These are phyloP conservation scores for Xylariaceae sp. DNA, from an alignment of 2,329 filamentous ascomycete species.

Conservation along the genomic window DNA sequence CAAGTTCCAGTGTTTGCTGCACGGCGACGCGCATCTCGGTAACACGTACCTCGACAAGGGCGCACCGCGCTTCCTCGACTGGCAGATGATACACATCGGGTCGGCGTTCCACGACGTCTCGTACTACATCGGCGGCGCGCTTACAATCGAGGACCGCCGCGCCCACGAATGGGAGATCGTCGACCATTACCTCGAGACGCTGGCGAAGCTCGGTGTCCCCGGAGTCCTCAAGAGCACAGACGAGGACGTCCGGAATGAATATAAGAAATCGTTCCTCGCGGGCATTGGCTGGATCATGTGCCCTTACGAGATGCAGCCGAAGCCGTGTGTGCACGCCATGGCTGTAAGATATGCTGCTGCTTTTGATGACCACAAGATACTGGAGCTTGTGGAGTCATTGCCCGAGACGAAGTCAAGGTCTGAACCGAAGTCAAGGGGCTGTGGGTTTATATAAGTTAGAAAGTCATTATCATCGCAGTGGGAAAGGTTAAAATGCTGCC, in stretches of 20 bases:
- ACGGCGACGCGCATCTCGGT: slow-evolving; percentile 36
- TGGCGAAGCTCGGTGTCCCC: slow-evolving; percentile 26
- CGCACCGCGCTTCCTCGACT: slow-evolving; percentile 35
- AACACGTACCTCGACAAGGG: slow-evolving; percentile 34
- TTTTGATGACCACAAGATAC: slow-evolving; percentile 33
- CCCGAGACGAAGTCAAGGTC: slow-evolving; percentile 13
- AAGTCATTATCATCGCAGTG: slow-evolving; percentile 6
- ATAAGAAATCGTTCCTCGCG: slow-evolving; percentile 32
- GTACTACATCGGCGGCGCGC: slow-evolving; percentile 34
- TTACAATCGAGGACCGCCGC: slow-evolving; percentile 34
- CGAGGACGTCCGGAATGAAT: slow-evolving; percentile 30
- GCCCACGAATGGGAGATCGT: slow-evolving; percentile 33
- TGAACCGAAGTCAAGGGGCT: too few species aligned
- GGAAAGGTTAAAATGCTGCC: too few species aligned
- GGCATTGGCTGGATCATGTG: slow-evolving; percentile 36
- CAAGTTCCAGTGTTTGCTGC: slow-evolving; percentile 33
- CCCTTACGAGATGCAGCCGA: slow-evolving; percentile 35
- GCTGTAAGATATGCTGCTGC: slow-evolving; percentile 32
- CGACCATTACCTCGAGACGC: slow-evolving; percentile 32
- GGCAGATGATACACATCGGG: slow-evolving; percentile 36
- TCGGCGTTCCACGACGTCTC: slow-evolving; percentile 37
- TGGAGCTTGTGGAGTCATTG: slow-evolving; percentile 32
- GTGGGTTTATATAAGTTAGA: too few species aligned
- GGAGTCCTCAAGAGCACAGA: slow-evolving; percentile 22
- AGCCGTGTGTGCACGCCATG: slow-evolving; percentile 33